Evolutionary conservation across 2,329 filamentous ascomycete species (phyloP), one percentile per base, ranked within the genome.

Genomic region (Clonostachys chloroleuca): DNA sequence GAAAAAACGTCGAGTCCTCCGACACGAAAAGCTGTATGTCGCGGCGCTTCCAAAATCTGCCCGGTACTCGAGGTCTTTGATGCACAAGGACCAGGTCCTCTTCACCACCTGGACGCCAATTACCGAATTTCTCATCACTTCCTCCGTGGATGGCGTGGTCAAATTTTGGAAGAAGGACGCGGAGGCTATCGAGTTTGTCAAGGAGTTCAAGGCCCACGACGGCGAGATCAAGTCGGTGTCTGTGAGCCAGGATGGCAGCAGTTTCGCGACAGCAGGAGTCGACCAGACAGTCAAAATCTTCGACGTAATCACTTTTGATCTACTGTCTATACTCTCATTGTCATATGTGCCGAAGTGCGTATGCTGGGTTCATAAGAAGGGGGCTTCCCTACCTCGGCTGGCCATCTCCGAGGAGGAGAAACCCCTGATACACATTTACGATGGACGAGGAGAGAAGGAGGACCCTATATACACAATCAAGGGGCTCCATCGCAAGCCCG

Each of bases 81-180:
- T 99, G 95, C 94, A 99, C 78, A 92, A 92, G 70, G 94, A 99
- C 56, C 91, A 96, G 69, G 71, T 99, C 44, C 81, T 87, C 48
- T 97, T 92, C 59, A 81, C 89, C 52, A 95, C 86, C 12, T 84
- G 96, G 64, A 96, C 95, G 2, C 92, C 92, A 1, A 74, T 86
- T 50, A 96, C 92, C 50, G 94, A 97, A 56, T 99, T 99, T 62
- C 75, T 99, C 36, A 94, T 99, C 52, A 99, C 94, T 2, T 89
- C 88, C 51, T 97, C 94, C 0, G 72, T 89, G 40, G 94, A 99
- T 62, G 95, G 95, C n/a, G 87, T 92, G 1, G 92, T 97, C 56
- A 99, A 99, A 67, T 99, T 99, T 66, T 99, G 94, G 94, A 99
- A 99, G 73, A 99, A 99, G 72, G 81, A 88, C 53, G 85, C 83